Base-by-base conservation (phyloP, 2,329 filamentous ascomycete genomes). In the Neurospora sp. region DNA sequence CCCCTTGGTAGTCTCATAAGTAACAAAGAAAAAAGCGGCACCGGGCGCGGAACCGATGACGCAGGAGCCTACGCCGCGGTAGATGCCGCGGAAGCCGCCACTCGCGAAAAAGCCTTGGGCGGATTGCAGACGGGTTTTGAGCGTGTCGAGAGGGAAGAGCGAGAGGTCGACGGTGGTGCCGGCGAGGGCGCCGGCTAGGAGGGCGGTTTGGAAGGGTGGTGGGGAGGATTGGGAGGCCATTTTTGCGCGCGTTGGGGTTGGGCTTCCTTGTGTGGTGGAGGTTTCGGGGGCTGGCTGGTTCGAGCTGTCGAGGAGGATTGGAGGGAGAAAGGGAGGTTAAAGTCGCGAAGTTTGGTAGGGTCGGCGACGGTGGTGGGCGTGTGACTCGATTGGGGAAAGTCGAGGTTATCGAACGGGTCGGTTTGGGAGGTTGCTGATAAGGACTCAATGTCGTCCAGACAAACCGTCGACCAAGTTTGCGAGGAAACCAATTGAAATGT, bases 71-170 rank as follows among this genome's bases (percentile, higher is more conserved):
- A 99, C 89, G 78, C 96, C 96, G 66, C 92, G 91, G 84, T 99
- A 99, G 76, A 98, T 93, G 72, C 95, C 94, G 67, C 86, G 87
- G 85, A 98, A 94, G 77, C 95, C 95, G 78, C 96, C 95, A 2
- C 90, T 90, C 70, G 91, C 85, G 78, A 93, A 89, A 84, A 97
- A 93, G 79, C 91, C 89, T 70, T 85, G 79, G 67, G 87, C 87
- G 73, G 93, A 93, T 83, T 99, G 96, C 7, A 99, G 92, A 17
- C 96, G 93, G 62, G 96, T 99, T 83, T 99, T 99, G 78, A 99
- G 90, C 0, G 96, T 99, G 86, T 99, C 96, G 85, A 99, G 93
- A 0, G 96, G 96, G 84, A 92, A 99, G 78, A 99, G 92, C 70
- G 93, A 93, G 77, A 97, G 90, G 87, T 99, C 96, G 81, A 98